phyloP scores from a whole-genome alignment of 352 stramenopile genomes.

The Phytophthora rubi region DNA sequence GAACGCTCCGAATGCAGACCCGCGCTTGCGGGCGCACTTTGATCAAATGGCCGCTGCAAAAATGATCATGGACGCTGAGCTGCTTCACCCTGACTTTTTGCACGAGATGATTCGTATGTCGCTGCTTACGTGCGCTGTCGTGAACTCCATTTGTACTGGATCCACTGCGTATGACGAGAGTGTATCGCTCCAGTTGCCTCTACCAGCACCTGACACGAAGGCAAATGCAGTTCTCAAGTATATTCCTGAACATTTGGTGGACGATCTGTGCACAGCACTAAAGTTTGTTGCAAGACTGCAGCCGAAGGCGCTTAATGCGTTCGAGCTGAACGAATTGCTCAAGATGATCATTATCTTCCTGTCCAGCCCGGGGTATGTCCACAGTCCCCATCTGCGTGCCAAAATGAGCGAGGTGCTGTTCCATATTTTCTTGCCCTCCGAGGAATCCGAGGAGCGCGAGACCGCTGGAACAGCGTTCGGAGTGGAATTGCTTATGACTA shows the following conservation, averaged over 20 bases:
- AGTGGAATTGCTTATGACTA: conserved; percentile 68
- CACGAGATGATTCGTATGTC: conserved; percentile 81
- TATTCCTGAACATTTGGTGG: conserved; percentile 96
- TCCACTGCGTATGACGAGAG: conserved; percentile 19
- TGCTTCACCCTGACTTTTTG: conserved; percentile 79
- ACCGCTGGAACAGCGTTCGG: conserved; percentile 59
- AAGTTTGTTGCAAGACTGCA: conserved; percentile 91
- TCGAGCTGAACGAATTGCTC: conserved; percentile 91
- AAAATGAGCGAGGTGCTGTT: conserved; percentile 97
- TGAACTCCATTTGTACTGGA: conserved; percentile 63
- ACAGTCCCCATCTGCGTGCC: conserved; percentile 93
- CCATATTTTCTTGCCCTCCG: conserved; percentile 94
- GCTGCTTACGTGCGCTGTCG: conserved; percentile 66
- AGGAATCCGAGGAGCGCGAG: conserved; percentile 80
- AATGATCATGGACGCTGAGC: conserved; percentile 82
- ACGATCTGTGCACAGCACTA: conserved; percentile 94
- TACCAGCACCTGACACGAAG: conserved; percentile 41
- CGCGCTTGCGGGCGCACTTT: conserved; percentile 77
- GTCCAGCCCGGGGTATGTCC: conserved; percentile 85
- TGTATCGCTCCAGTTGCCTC: conserved; percentile 39
- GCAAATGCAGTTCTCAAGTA: conserved; percentile 60
- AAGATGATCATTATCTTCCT: conserved; percentile 93
- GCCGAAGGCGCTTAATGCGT: conserved; percentile 80
- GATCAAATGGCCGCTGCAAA: conserved; percentile 73
- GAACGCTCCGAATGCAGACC: conserved; percentile 67